Evolutionary conservation across 768 basidiomycete species (phyloP).

Genomic region (Serpula lacrymans): DNA sequence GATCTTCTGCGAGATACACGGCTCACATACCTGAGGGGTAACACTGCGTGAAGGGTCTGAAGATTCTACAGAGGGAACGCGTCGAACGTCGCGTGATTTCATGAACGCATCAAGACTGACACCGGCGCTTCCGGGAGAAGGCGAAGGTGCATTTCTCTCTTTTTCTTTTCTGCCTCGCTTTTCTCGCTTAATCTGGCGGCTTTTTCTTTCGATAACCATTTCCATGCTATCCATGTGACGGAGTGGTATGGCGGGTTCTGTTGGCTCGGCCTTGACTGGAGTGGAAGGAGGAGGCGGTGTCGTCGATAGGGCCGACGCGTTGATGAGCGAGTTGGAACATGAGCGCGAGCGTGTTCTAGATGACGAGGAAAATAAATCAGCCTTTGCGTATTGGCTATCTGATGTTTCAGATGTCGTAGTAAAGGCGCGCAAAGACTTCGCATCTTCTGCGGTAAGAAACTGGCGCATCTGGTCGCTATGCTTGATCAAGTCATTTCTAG

Average conservation of each 20-base stretch:
- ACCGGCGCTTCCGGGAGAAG: conserved; percentile 46
- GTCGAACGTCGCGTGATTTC: conserved; percentile 54
- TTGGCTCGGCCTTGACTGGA: conserved; percentile 62
- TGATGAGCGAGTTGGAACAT: conserved; percentile 44
- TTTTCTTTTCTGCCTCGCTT: conserved; percentile 42
- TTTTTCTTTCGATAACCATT: conserved; percentile 68
- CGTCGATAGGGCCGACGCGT: conserved; percentile 36
- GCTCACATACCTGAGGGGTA: conserved; percentile 38
- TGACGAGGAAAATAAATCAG: conserved; percentile 31
- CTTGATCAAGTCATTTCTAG: conserved; percentile 68
- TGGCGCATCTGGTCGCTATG: conserved; percentile 80
- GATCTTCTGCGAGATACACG: conserved; percentile 21
- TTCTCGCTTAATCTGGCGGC: conserved; percentile 50
- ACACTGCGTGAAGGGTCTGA: conserved; percentile 27
- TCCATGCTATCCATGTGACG: conserved; percentile 76
- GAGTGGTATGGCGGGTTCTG: conserved; percentile 44
- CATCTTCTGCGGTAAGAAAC: conserved; percentile 59
- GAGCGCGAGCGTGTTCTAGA: conserved; percentile 43
- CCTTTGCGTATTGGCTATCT: conserved; percentile 32
- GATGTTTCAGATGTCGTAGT: conserved; percentile 31
- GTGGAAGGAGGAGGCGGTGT: conserved; percentile 47
- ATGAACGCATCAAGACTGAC: conserved; percentile 47
- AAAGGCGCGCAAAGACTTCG: conserved; percentile 42
- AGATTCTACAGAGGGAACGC: conserved; percentile 29
- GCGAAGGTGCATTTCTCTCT: conserved; percentile 51